Evolutionary conservation across 805 yeast genomes (phyloP).

Genomic region (Debaryomyces prosopidis): DNA sequence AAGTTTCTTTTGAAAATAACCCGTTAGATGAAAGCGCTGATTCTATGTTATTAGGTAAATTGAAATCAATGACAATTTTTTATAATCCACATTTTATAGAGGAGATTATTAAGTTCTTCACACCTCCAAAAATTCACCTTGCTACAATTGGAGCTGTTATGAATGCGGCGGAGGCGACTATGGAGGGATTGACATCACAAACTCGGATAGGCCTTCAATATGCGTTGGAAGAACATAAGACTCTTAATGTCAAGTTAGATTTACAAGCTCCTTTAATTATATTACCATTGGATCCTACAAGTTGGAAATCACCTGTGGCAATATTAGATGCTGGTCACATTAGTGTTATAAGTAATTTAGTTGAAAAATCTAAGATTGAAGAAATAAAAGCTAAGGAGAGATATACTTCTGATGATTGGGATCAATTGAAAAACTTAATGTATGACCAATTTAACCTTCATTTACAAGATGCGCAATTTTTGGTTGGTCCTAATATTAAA

Average conservation of each 20-base stretch:
- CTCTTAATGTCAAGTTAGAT: conserved; percentile 81
- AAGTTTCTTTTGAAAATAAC: conserved; percentile 77
- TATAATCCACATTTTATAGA: conserved; percentile 86
- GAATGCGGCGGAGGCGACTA: conserved; percentile 93
- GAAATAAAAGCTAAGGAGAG: conserved; percentile 63
- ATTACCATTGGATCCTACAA: conserved; percentile 76
- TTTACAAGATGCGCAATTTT: conserved; percentile 81
- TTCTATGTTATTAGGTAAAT: conserved; percentile 67
- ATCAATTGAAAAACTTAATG: conserved; percentile 72
- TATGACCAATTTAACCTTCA: conserved; percentile 81
- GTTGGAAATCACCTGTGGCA: conserved; percentile 84
- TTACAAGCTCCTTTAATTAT: conserved; percentile 91
- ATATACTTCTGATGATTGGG: conserved; percentile 72
- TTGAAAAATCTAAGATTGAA: conserved; percentile 64
- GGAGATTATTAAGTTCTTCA: conserved; percentile 72
- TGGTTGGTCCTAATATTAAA: conserved; percentile 81
- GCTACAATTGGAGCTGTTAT: conserved; percentile 89
- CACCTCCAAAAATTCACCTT: conserved; percentile 80
- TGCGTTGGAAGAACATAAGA: conserved; percentile 92
- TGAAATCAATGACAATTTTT: conserved; percentile 85
- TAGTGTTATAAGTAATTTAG: conserved; percentile 77
- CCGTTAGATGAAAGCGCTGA: conserved; percentile 87
- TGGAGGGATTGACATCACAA: conserved; percentile 86
- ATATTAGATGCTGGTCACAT: conserved; percentile 96
- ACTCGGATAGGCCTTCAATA: conserved; percentile 92